phyloP scores from a whole-genome alignment of 345 rosid species.

The Brassica carinata region DNA sequence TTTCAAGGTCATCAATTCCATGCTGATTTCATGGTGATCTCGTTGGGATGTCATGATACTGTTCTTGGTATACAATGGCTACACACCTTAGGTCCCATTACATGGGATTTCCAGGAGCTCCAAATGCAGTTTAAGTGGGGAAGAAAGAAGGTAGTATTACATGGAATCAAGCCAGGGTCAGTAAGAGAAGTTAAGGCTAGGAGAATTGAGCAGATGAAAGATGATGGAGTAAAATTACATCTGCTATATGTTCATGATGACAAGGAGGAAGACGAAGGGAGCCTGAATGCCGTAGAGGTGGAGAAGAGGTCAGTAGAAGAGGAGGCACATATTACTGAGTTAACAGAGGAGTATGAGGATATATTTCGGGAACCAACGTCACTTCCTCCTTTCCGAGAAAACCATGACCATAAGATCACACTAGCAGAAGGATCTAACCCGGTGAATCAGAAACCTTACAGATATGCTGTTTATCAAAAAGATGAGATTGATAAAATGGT shows the following conservation, averaged over 20 bases:
- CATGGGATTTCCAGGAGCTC: too few species aligned
- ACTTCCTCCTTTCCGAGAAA: not conserved
- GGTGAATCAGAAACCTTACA: not conserved
- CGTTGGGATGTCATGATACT: too few species aligned
- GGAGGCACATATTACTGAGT: not conserved
- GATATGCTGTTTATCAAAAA: not conserved
- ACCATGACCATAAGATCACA: not conserved
- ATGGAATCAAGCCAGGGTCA: not conserved
- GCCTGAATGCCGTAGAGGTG: too few species aligned
- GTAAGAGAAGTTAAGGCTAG: not conserved
- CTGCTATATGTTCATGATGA: too few species aligned
- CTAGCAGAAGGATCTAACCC: not conserved
- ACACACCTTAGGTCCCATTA: too few species aligned
- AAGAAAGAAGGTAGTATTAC: too few species aligned
- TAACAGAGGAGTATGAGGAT: not conserved
- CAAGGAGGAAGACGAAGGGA: too few species aligned
- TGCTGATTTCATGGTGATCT: not conserved
- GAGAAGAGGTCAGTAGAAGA: not conserved
- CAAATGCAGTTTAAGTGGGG: too few species aligned
- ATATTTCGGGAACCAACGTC: not conserved
- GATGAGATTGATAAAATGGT: not conserved
- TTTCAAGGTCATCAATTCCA: too few species aligned
- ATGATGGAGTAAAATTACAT: too few species aligned
- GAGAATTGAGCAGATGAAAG: too few species aligned
- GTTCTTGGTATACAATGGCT: too few species aligned